These are phyloP conservation scores for Chlorophyllum brunneum DNA, from an alignment of 768 basidiomycete species.

Conservation along the genomic window DNA sequence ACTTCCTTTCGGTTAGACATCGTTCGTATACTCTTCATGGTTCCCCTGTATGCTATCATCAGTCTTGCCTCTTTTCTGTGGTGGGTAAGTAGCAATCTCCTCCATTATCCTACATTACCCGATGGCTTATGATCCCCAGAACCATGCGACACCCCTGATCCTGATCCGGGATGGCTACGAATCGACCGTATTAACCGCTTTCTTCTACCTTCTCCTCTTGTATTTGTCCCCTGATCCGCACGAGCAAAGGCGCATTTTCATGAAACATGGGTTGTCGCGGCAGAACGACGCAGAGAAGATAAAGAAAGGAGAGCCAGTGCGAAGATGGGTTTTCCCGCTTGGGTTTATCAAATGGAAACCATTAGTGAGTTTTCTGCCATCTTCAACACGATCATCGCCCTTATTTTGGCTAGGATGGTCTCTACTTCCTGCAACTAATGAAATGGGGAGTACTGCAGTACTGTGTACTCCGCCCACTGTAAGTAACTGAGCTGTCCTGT, in stretches of 20 bases:
- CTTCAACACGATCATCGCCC: constrained; percentile 8
- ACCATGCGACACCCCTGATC: constrained; percentile 65
- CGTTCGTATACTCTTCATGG: constrained; percentile 73
- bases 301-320: constrained; percentile 39
- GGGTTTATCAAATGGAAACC: constrained; percentile 62
- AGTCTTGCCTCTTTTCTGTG: constrained; percentile 68
- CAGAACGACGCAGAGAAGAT: constrained; percentile 42
- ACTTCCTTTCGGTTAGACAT: constrained; percentile 43
- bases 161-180: constrained; percentile 75
- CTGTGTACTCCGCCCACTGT: constrained; percentile 61
- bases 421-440: constrained; percentile 70
- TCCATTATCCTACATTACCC: not conserved
- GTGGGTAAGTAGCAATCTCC: constrained; percentile 43
- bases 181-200: constrained; percentile 68
- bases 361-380: constrained; percentile 30
- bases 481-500: constrained; percentile 17
- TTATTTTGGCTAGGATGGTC: constrained; percentile 41
- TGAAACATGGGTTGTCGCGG: constrained; percentile 54
- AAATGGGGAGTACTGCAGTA: constrained; percentile 78
- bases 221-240: constrained; percentile 63
- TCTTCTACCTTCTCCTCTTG: constrained; percentile 73
- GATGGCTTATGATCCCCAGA: constrained; percentile 29
- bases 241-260: constrained; percentile 58
- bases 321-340: constrained; percentile 71
- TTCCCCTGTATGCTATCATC: constrained; percentile 68